These are phyloP conservation scores for Gonapodya prolifera DNA, from an alignment of 192 early-diverging fungal genomes.

Conservation along the genomic window DNA sequence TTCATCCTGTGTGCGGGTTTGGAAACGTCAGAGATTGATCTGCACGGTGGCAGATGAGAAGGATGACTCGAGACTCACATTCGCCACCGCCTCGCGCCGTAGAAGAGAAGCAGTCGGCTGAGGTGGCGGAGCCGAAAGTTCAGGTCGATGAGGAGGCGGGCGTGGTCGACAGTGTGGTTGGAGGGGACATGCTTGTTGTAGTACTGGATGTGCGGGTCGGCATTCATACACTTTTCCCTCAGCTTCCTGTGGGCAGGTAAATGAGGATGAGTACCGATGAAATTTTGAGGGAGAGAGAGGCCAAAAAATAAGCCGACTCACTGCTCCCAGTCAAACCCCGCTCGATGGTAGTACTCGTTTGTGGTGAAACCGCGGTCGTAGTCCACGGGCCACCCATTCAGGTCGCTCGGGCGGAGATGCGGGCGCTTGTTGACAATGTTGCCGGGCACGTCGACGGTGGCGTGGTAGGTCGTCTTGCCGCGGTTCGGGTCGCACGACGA, in stretches of 20 bases:
- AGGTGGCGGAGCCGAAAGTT: neutral
- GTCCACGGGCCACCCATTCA: neutral
- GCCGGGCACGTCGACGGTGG: neutral
- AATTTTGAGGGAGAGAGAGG: neutral
- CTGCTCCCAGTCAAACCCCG: neutral
- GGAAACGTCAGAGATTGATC: neutral
- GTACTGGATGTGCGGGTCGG: neutral
- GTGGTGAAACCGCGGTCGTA: neutral
- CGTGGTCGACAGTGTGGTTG: neutral
- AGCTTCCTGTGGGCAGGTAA: neutral
- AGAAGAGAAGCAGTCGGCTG: neutral
- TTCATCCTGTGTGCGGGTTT: neutral
- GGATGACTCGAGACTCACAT: neutral
- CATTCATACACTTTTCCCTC: neutral
- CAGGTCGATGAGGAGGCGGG: neutral
- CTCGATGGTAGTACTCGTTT: neutral
- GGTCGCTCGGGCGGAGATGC: neutral
- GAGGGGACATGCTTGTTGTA: neutral
- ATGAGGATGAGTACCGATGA: neutral
- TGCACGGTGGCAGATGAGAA: neutral
- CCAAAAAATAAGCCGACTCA: neutral
- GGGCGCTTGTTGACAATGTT: neutral
- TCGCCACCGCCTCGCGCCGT: neutral
- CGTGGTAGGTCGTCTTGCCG: neutral
- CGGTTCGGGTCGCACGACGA: neutral